phyloP scores from a whole-genome alignment of 805 yeast species.

The Yarrowia sp. region DNA sequence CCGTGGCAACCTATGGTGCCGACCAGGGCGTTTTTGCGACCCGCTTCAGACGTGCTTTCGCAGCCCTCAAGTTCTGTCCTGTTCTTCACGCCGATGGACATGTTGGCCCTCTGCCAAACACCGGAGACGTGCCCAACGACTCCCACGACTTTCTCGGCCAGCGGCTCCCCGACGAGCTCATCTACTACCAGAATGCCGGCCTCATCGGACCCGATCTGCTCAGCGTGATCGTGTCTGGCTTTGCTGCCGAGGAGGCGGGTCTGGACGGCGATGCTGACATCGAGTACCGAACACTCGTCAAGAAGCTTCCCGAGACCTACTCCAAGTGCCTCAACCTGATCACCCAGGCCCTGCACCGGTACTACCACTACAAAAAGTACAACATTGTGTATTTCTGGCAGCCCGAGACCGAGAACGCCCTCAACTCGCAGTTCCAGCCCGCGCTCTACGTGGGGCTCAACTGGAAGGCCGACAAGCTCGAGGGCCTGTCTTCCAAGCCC shows the following conservation, averaged over 20 bases:
- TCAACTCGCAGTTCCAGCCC: constrained; percentile 29
- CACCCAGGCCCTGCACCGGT: constrained; percentile 73
- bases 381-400: constrained; percentile 53
- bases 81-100: constrained; percentile 66
- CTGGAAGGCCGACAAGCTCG: constrained; percentile 10
- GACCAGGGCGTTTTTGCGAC: constrained; percentile 40
- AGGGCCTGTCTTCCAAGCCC: neutral
- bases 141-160: constrained; percentile 79
- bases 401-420: constrained; percentile 37
- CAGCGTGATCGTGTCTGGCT: constrained; percentile 65
- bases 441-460: constrained; percentile 28
- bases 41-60: constrained; percentile 62
- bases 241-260: constrained; percentile 61
- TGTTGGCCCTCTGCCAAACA: constrained; percentile 56
- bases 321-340: constrained; percentile 65
- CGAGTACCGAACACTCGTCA: constrained; percentile 53
- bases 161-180: constrained; percentile 80
- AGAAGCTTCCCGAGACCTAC: constrained; percentile 46
- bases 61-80: constrained; percentile 70
- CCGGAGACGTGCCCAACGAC: constrained; percentile 65
- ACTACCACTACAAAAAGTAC: constrained; percentile 68
- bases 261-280: constrained; percentile 59
- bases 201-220: constrained; percentile 60
- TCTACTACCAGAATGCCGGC: constrained; percentile 78
- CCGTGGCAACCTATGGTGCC: constrained; percentile 32